Evolutionary conservation across 495 filamentous ascomycete species (phyloP).

Genomic region (Xanthoparmelia taractica): DNA sequence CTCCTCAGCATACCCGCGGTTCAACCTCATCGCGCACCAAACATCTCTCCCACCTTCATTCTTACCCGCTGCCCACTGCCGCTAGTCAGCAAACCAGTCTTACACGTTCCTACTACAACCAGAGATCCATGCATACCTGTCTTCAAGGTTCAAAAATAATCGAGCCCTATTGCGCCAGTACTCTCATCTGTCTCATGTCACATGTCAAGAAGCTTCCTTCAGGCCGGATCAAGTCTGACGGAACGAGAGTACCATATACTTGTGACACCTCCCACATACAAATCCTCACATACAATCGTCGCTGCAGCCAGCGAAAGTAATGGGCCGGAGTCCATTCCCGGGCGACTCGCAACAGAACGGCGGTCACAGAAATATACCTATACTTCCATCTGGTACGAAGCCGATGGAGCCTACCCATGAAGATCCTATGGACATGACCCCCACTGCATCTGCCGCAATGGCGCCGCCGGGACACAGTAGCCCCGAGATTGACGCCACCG

Average conservation of each 20-base stretch:
- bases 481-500: constrained; percentile 40
- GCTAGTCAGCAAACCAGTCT: not conserved
- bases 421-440: constrained; percentile 46
- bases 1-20: not conserved
- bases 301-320: constrained; percentile 3
- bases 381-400: constrained; percentile 38
- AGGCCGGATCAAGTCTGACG: not conserved
- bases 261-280: not conserved
- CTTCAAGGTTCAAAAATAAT: not conserved
- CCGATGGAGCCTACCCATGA: constrained; percentile 33
- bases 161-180: not conserved
- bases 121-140: not conserved
- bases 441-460: constrained; percentile 36
- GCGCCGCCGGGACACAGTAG: constrained; percentile 39
- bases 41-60: not conserved
- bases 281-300: not conserved
- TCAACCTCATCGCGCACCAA: not conserved
- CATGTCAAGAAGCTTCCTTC: not conserved
- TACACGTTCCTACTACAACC: not conserved
- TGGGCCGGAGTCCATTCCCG: constrained; percentile 24
- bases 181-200: not conserved
- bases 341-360: constrained; percentile 20
- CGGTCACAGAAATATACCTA: constrained; percentile 30
- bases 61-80: not conserved
- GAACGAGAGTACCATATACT: not conserved